These are phyloP conservation scores for Candida stauntonica DNA, from an alignment of 805 yeast species.

Conservation along the genomic window DNA sequence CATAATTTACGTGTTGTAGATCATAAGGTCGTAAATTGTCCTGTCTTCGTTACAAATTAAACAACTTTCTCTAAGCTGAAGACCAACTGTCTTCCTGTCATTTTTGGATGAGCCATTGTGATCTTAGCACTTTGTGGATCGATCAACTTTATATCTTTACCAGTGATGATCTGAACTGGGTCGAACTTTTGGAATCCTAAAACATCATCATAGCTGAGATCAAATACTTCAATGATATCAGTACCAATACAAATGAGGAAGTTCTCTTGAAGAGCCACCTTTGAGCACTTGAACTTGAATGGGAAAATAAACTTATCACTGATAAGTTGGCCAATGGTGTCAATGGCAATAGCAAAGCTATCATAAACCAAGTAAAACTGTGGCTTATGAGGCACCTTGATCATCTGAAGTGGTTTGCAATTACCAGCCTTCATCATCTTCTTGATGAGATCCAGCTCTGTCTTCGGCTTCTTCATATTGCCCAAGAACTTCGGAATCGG, in stretches of 20 bases:
- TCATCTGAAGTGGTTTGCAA: conserved; percentile 56
- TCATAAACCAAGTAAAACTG: conserved; percentile 64
- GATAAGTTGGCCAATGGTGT: conserved; percentile 52
- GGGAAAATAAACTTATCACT: conserved; percentile 36
- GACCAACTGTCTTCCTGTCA: conserved; percentile 57
- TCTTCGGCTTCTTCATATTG: conserved; percentile 24
- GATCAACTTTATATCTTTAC: conserved; percentile 55
- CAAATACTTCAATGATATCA: conserved; percentile 68
- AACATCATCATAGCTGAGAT: conserved; percentile 42
- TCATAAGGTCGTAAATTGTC: neutral
- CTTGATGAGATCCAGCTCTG: conserved; percentile 35
- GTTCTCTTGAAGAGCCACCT: conserved; percentile 39
- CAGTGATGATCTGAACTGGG: conserved; percentile 65
- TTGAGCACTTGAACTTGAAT: conserved; percentile 37
- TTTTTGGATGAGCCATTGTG: conserved; percentile 60
- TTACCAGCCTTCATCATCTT: conserved; percentile 35
- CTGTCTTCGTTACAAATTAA: too few relatives aligned
- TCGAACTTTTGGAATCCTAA: conserved; percentile 32
- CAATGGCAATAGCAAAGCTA: conserved; percentile 63
- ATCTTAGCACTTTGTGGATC: conserved; percentile 38
- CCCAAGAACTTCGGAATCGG: conserved; percentile 48
- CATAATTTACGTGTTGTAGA: neutral
- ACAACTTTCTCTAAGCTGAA: conserved; percentile 30
- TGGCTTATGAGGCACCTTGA: conserved; percentile 48
- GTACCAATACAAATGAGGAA: conserved; percentile 53